A percentile compares a stretch with the other conserved stretches of the same genome.
Evolutionary conservation across 495 filamentous ascomycete genomes (phyloP).

Genomic region (Neurospora pannonica): DNA sequence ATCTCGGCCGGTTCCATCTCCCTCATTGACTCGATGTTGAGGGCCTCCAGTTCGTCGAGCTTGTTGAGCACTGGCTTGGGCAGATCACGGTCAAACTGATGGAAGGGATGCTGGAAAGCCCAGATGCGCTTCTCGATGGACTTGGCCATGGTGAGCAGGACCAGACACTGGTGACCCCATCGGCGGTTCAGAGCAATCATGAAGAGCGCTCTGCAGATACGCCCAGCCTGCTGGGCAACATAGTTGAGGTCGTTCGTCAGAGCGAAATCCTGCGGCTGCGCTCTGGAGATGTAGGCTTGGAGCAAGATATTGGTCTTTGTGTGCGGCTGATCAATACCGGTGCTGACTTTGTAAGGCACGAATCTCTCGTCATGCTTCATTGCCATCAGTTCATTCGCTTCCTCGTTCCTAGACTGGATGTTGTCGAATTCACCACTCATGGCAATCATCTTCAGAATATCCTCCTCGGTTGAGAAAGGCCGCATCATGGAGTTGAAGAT

Average conservation of each 20-base stretch:
- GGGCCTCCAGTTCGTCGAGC: slow-evolving; percentile 64
- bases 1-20: slow-evolving; percentile 93
- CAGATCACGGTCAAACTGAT: slow-evolving; percentile 70
- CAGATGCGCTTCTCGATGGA: slow-evolving; percentile 93
- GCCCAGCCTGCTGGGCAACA: slow-evolving; percentile 87
- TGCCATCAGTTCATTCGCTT: slow-evolving; percentile 62
- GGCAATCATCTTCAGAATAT: slow-evolving; percentile 89
- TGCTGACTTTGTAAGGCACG: slow-evolving; percentile 62
- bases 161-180: slow-evolving; percentile 91
- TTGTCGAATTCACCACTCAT: slow-evolving; percentile 97
- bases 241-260: slow-evolving; percentile 86
- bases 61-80: slow-evolving; percentile 74
- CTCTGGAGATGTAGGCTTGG: slow-evolving; percentile 89
- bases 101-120: slow-evolving; percentile 89
- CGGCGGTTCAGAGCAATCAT: slow-evolving; percentile 91
- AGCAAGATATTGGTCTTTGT: slow-evolving; percentile 92
- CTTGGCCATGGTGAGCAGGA: slow-evolving; percentile 82
- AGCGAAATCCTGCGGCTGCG: slow-evolving; percentile 82
- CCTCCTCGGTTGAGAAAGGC: slow-evolving; percentile 69
- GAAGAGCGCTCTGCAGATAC: slow-evolving; percentile 91
- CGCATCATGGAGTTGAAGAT: slow-evolving; percentile 93
- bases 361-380: slow-evolving; percentile 51
- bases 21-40: slow-evolving; percentile 69
- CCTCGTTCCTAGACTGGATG: slow-evolving; percentile 81
- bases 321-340: slow-evolving; percentile 67